A percentile compares a stretch with the other conserved stretches of the same genome.
Evolutionary conservation across 1,284 basidiomycete species (phyloP).

Genomic region (Ganoderma boninense): DNA sequence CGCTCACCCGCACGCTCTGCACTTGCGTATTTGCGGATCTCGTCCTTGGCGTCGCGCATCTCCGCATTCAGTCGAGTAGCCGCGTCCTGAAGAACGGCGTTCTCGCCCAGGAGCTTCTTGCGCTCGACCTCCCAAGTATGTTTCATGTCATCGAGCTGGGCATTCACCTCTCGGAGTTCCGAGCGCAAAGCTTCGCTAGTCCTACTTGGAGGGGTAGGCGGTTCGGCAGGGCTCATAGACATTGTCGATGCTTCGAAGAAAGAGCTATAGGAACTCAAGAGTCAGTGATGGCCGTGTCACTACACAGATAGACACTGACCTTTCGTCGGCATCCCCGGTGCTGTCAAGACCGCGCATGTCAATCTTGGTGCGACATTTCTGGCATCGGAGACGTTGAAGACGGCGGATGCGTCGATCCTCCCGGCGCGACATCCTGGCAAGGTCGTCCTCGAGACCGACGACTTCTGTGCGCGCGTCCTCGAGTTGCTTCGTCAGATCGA

Average conservation of each 20-base stretch:
- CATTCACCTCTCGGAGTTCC: slow-evolving; percentile 66
- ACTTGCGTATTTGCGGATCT: slow-evolving; percentile 60
- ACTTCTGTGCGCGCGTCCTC: slow-evolving; percentile 72
- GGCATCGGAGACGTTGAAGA: slow-evolving; percentile 66
- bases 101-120: slow-evolving; percentile 68
- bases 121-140: slow-evolving; percentile 74
- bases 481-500: slow-evolving; percentile 73
- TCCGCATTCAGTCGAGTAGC: slow-evolving; percentile 70
- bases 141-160: slow-evolving; percentile 69
- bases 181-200: slow-evolving; percentile 66
- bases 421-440: slow-evolving; percentile 64
- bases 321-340: slow-evolving; percentile 60
- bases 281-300: background rate
- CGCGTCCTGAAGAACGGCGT: slow-evolving; percentile 72
- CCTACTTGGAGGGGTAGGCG: slow-evolving; percentile 55
- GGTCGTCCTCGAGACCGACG: slow-evolving; percentile 68
- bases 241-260: slow-evolving; percentile 56
- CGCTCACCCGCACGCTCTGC: slow-evolving; percentile 57
- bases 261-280: slow-evolving; percentile 48
- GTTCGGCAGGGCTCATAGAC: slow-evolving; percentile 59
- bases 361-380: slow-evolving; percentile 70
- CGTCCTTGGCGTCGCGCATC: slow-evolving; percentile 63
- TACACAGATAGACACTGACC: slow-evolving; percentile 46
- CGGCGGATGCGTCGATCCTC: slow-evolving; percentile 70
- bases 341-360: slow-evolving; percentile 55